Base-by-base conservation (phyloP, 176 grass and related monocot species). In the Oryza meyeriana region DNA sequence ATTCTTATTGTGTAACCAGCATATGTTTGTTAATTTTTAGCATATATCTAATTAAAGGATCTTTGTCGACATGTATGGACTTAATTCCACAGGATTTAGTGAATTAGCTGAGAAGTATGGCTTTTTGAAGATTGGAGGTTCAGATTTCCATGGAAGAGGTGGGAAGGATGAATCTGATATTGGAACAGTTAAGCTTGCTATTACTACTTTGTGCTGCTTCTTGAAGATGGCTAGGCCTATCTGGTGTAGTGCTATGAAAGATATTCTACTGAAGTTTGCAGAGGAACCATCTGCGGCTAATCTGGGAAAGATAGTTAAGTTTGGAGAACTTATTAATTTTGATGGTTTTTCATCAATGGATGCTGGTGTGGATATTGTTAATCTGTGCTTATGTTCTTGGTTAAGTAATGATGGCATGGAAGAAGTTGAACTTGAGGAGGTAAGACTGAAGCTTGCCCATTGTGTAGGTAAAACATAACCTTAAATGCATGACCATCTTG, bases 121-220 rank as follows among this genome's bases (percentile, higher is more conserved):
- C 79, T 88, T 99, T 78, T 35, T 95, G 79, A 99, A 99, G 84
- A 75, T 99, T 31, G 91, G 96, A 75, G 93, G 93, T 88, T 99
- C 96, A 66, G 96, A 99, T 90, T 99, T 95, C 27, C 96, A 99
- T 90, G 96, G 89, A 78, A 93, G 82, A 90, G 89, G 89, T 8
- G 77, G 88, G 34, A 93, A 94, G 67, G 85, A 95, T 83, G 93
- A 99, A 74, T 87, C 89, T 64, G 96, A 94, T 16, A 72, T 95
- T 82, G 96, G 96, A 35, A 88, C 64, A 18, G 85, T 99, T 73
- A 89, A 74, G 33, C 89, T 99, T 69, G 88, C 96, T 66, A 61
- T 87, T 75, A 87, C 79, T 80, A 86, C 91, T 78, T 52, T 94
- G 34, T 87, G 85, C 18, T 61, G 61, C 31, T 95, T 99, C 82